Base-by-base conservation (phyloP, 441 rosid species). In the Breynia disticha region DNA sequence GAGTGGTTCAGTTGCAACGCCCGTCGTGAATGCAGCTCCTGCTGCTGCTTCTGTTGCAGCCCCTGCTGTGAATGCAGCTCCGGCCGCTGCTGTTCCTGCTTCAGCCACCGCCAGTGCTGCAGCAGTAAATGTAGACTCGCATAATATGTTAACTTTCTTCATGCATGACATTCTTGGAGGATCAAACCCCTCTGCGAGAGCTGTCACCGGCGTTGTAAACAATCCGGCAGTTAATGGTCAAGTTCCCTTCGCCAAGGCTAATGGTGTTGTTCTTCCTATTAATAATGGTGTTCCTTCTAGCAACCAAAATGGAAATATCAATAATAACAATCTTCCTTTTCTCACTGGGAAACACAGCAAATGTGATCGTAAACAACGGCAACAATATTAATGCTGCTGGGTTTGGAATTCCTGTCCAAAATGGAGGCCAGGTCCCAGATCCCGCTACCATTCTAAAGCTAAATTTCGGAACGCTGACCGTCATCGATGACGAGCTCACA, bases 101-200 rank as follows among this genome's bases (percentile, higher is more conserved):
- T n/a, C n/a, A n/a, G 35, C 35, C 5, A 28, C 35, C 35, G 11
- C 66, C 4, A 15, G 54, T 49, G 71, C 68, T 14, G 56, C 62
- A 24, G 66, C 3, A 12, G 44, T 47, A 51, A 59, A 37, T 21
- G 10, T 62, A 16, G 79, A 60, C 61, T 68, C 16, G 72, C 80
- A 0, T 48, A 64, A 38, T 16, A 20, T 60, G 17, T 42, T 79
- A 13, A 55, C 57, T 24, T 79, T 76, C 74, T 79, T 73, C 56
- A 73, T 76, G 81, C 81, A 79, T 42, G 81, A 79, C 63, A 71
- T 79, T 13, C 60, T 76, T 16, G 81, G 84, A 3, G 81, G 84
- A 17, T 57, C 75, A 35, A 75, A 73, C 56, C 84, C 81, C 0
- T 64, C 81, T 0, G 67, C 79, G 13, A 56, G 74, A 43, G 71